Percentiles rank a stretch among this genome's conserved stretches.
Evolutionary conservation across 805 yeast genomes (phyloP).

Genomic region (Candida silvatica): DNA sequence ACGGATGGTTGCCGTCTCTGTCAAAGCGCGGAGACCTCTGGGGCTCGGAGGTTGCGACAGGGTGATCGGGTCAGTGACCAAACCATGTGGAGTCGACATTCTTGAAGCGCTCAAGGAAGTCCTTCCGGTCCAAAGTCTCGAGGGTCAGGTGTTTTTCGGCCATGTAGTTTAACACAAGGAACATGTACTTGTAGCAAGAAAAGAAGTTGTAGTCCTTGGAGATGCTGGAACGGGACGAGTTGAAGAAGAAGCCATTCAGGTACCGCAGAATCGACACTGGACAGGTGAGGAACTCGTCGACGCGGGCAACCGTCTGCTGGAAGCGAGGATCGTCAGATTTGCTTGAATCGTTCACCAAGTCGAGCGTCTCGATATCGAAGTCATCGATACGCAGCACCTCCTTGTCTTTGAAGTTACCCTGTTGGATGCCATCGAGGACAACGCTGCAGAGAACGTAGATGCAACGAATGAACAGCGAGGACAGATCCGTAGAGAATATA

Average conservation of each 20-base stretch:
- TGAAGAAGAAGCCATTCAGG: conserved; percentile 22
- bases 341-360: conserved; percentile 6
- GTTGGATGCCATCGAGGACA: conserved; percentile 8
- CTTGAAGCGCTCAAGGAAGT: conserved; percentile 8
- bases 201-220: conserved; percentile 20
- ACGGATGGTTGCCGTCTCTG: too few relatives aligned
- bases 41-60: too few relatives aligned
- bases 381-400: background rate
- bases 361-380: conserved; percentile 1
- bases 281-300: conserved; percentile 10
- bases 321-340: conserved; percentile 5
- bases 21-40: too few relatives aligned
- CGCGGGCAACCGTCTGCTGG: conserved; percentile 2
- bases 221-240: conserved; percentile 18
- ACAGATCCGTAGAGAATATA: conserved; percentile 14
- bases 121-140: conserved; percentile 9
- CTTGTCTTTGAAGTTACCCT: conserved; percentile 2
- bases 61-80: conserved; percentile 1
- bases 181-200: conserved; percentile 20
- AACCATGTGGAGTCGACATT: conserved; percentile 18
- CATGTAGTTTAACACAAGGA: conserved; percentile 10
- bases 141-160: conserved; percentile 7
- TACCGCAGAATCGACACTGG: conserved; percentile 13
- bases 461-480: conserved; percentile 14
- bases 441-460: conserved; percentile 9